phyloP scores from a whole-genome alignment of 2,329 filamentous ascomycete species.

The Salinomyces thailandicus region DNA sequence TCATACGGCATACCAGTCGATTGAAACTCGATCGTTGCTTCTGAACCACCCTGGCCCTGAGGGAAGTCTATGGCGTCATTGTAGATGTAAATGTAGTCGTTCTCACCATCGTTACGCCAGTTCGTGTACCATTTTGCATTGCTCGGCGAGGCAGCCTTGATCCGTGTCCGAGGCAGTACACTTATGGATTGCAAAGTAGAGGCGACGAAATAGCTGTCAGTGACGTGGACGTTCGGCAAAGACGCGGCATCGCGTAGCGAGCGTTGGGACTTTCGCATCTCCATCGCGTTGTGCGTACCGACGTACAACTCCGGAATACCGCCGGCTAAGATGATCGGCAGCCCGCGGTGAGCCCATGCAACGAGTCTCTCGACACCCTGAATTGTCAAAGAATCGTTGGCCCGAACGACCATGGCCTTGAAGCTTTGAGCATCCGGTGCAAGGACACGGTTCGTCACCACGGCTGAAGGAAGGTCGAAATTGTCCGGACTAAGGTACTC shows the following conservation, averaged over 20 bases:
- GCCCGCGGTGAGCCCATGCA: slow-evolving; percentile 28
- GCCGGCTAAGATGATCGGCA: slow-evolving; percentile 35
- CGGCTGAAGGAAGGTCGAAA: slow-evolving; percentile 30
- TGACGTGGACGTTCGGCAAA: slow-evolving; percentile 28
- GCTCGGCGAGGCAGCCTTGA: slow-evolving; percentile 10
- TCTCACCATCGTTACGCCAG: slow-evolving; percentile 25
- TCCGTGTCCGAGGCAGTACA: slow-evolving; percentile 24
- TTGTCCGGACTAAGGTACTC: slow-evolving; percentile 39
- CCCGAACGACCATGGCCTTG: slow-evolving; percentile 33
- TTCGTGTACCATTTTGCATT: slow-evolving; percentile 27
- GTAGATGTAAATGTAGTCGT: slow-evolving; percentile 33
- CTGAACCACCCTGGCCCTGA: slow-evolving; percentile 11
- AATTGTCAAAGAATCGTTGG: slow-evolving; percentile 29
- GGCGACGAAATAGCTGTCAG: slow-evolving; percentile 23
- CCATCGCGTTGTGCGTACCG: slow-evolving; percentile 10
- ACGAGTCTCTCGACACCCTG: slow-evolving; percentile 26
- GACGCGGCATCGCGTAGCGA: slow-evolving; percentile 16
- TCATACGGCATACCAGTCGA: slow-evolving; percentile 27
- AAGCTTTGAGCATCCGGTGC: slow-evolving; percentile 32
- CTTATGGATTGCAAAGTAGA: slow-evolving; percentile 22
- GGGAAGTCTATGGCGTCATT: slow-evolving; percentile 26
- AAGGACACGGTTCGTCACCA: slow-evolving; percentile 28
- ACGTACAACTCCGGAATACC: slow-evolving; percentile 22
- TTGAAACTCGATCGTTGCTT: slow-evolving; percentile 22
- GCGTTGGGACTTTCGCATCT: slow-evolving; percentile 9